phyloP scores from a whole-genome alignment of 177 flowering plant genomes.

The Tripterygium wilfordii region DNA sequence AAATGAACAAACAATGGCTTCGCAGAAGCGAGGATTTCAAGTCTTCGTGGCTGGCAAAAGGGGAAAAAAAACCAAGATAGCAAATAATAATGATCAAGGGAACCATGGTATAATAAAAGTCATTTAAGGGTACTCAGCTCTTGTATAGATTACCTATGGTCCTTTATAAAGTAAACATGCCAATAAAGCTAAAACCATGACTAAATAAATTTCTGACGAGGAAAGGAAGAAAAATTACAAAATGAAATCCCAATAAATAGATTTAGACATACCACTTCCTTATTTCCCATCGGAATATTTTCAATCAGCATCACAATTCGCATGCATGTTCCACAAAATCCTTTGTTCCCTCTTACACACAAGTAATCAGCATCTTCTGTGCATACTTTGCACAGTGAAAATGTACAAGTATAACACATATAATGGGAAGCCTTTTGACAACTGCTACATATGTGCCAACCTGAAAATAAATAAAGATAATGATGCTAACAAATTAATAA shows the following conservation, averaged over 20 bases:
- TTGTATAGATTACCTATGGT: neutral
- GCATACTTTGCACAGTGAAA: slow-evolving; percentile 86
- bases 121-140: too few species aligned
- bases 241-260: neutral
- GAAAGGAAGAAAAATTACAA: neutral
- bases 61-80: too few species aligned
- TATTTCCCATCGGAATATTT: slow-evolving; percentile 30
- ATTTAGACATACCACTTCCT: slow-evolving; percentile 43
- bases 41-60: too few species aligned
- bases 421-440: slow-evolving; percentile 79
- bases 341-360: slow-evolving; percentile 76
- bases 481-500: neutral
- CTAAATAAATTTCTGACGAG: neutral
- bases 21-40: too few species aligned
- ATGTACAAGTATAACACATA: slow-evolving; percentile 91
- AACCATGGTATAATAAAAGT: too few species aligned
- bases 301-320: slow-evolving; percentile 73
- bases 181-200: neutral
- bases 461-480: slow-evolving; percentile 46
- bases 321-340: slow-evolving; percentile 80
- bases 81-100: too few species aligned
- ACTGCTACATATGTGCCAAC: slow-evolving; percentile 89
- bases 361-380: slow-evolving; percentile 56
- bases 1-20: too few species aligned
- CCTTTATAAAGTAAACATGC: too few species aligned